Evolutionary conservation across 768 basidiomycete genomes (phyloP).

Genomic region (Mycena pura): DNA sequence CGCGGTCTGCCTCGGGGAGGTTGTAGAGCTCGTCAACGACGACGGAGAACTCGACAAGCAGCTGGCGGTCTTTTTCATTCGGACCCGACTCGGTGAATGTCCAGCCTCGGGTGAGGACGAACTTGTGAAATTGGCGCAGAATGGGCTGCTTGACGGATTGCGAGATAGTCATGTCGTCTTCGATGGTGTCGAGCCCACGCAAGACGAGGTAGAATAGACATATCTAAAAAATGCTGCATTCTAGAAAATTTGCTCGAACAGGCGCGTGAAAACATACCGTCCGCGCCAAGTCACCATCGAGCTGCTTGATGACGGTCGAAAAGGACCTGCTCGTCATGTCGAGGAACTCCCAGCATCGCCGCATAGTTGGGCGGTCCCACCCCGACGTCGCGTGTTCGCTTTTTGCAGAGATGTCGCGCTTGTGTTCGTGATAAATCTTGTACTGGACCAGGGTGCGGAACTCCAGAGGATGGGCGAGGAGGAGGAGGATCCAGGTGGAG

Average conservation of each 20-base stretch:
- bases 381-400: conserved; percentile 81
- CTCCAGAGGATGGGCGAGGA: conserved; percentile 83
- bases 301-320: conserved; percentile 91
- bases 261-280: conserved; percentile 66
- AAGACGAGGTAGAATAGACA: conserved; percentile 95
- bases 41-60: conserved; percentile 83
- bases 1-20: conserved; percentile 70
- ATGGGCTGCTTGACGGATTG: conserved; percentile 87
- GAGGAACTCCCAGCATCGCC: conserved; percentile 87
- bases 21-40: conserved; percentile 82
- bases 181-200: conserved; percentile 94
- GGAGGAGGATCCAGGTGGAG: conserved; percentile 66
- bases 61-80: conserved; percentile 85
- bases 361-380: conserved; percentile 88
- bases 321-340: conserved; percentile 92
- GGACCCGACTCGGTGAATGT: conserved; percentile 82
- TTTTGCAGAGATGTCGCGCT: conserved; percentile 80
- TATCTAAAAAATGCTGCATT: conserved; percentile 56
- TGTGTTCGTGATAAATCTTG: conserved; percentile 79
- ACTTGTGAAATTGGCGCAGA: conserved; percentile 81
- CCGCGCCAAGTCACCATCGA: conserved; percentile 93
- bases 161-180: conserved; percentile 97
- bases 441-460: conserved; percentile 85
- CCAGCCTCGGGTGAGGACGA: conserved; percentile 86
- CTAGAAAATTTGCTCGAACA: not conserved